Evolutionary conservation across 2,329 filamentous ascomycete species (phyloP).

Genomic region (Grosmannia serpens): DNA sequence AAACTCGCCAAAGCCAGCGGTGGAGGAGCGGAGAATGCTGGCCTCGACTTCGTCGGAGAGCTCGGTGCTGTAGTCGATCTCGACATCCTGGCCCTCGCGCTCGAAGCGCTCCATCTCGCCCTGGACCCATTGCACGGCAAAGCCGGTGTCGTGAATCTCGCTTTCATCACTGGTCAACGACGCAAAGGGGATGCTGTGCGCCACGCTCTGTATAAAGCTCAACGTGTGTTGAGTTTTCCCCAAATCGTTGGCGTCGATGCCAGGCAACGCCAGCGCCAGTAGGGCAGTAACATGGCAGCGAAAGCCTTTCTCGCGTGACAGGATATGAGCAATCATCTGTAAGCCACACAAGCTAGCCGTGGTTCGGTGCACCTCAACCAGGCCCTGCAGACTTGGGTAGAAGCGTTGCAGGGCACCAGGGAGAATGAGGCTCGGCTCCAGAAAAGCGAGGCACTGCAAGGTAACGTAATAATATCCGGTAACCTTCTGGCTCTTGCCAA

Average conservation of each 20-base stretch:
- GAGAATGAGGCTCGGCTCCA: conserved; percentile 84
- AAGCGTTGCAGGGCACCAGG: conserved; percentile 91
- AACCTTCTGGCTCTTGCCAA: conserved; percentile 85
- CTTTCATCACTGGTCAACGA: conserved; percentile 61
- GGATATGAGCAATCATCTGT: conserved; percentile 83
- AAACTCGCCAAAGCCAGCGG: conserved; percentile 87
- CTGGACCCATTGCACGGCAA: conserved; percentile 89
- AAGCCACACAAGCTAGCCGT: conserved; percentile 86
- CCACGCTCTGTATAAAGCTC: conserved; percentile 89
- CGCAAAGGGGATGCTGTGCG: conserved; percentile 89
- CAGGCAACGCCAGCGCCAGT: conserved; percentile 82
- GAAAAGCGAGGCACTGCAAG: conserved; percentile 75
- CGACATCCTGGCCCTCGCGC: conserved; percentile 68
- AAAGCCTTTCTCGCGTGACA: conserved; percentile 90
- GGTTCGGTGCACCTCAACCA: conserved; percentile 94
- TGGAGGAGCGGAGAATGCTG: conserved; percentile 82
- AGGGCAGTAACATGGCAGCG: conserved; percentile 91
- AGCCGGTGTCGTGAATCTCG: conserved; percentile 57
- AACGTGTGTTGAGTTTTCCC: conserved; percentile 93
- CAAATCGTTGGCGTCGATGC: conserved; percentile 94
- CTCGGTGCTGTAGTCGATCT: conserved; percentile 74
- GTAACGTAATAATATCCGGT: conserved; percentile 88
- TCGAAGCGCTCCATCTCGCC: conserved; percentile 92
- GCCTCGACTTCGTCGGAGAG: conserved; percentile 79
- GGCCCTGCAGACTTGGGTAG: conserved; percentile 89